Base-by-base conservation (phyloP, 805 yeast species). In the Osmozyma mogii region DNA sequence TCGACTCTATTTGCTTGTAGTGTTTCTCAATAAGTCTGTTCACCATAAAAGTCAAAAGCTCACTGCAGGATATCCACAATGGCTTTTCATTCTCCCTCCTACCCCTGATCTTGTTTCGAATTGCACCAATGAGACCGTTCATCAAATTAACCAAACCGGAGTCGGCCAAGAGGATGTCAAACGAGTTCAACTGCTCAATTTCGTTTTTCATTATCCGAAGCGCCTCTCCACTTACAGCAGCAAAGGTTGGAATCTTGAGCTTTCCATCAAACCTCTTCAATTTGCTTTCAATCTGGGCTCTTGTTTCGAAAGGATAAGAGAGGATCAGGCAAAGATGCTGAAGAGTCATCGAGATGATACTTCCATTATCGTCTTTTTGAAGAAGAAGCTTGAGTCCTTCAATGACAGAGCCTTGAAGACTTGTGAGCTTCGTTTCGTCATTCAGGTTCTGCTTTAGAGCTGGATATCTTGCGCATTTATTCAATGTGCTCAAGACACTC, bases 391-490 rank as follows among this genome's bases (percentile, higher is more conserved):
- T 46, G 15, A 88, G 46, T 22, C 70, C 70, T 1, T 58, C 58
- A 17, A 84, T 45, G 1, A 84, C 75, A 0, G 75, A 56, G 1
- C 45, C 37, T 46, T 88, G 97, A 24, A 89, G 55, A 7, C 66
- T 62, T 0, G 96, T 72, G 15, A 68, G 70, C 12, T 53, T 50
- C 13, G 15, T 45, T 23, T 62, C 57, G 47, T 85, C 95, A 4
- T 57, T 49, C 19, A 61, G 61, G 38, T 62, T 64, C 17, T 63
- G 72, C 6, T 85, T 81, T 21, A 84, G 58, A 9, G 81, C 65
- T 1, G 94, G 94, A 50, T 81, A 85, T 23, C 83, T 59, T 1
- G 82, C 72, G 34, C 85, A 74, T 10, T 75, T 63, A 43, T 72
- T 73, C 45, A 89, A 66, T 4, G 77, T 55, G n/a, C 57, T 58